These are phyloP conservation scores for Dactylellina parvicollis DNA, from an alignment of 2,329 filamentous ascomycete genomes.

Conservation along the genomic window DNA sequence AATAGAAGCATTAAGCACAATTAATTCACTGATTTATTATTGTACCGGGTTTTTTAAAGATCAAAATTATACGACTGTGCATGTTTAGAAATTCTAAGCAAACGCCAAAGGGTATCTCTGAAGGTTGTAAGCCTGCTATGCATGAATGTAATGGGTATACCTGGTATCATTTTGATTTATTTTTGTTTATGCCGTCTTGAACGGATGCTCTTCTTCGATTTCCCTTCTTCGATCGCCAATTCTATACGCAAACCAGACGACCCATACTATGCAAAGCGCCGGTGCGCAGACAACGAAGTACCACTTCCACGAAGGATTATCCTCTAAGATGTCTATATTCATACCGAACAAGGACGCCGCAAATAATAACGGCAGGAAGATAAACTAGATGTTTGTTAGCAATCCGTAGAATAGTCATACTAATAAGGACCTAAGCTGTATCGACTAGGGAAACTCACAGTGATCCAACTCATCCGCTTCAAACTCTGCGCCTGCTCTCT, in stretches of 20 bases:
- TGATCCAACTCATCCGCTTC: conserved; percentile 56
- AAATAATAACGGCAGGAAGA: conserved; percentile 55
- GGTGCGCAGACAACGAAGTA: conserved; percentile 53
- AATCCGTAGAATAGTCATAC: conserved; percentile 11
- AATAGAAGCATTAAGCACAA: too few relatives aligned
- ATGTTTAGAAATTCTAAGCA: not conserved
- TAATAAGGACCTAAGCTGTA: not conserved
- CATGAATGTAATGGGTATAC: too few relatives aligned
- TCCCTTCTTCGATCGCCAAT: conserved; percentile 27
- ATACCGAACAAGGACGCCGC: conserved; percentile 54
- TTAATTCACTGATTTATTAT: not conserved
- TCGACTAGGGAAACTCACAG: conserved; percentile 40
- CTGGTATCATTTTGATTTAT: too few relatives aligned
- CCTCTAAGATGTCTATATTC: conserved; percentile 53
- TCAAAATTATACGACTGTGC: not conserved
- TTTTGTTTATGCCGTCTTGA: conserved; percentile 32
- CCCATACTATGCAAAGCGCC: conserved; percentile 31
- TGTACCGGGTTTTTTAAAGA: not conserved
- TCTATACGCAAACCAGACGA: conserved; percentile 49
- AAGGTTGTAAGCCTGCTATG: too few relatives aligned
- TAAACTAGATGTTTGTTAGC: conserved; percentile 50
- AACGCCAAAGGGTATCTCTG: conserved; percentile 35
- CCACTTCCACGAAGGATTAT: conserved; percentile 54
- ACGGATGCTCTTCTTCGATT: conserved; percentile 44
- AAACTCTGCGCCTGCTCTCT: conserved; percentile 56